Evolutionary conservation across 306 rosid species (phyloP).

Genomic region (Vicia sativa): DNA sequence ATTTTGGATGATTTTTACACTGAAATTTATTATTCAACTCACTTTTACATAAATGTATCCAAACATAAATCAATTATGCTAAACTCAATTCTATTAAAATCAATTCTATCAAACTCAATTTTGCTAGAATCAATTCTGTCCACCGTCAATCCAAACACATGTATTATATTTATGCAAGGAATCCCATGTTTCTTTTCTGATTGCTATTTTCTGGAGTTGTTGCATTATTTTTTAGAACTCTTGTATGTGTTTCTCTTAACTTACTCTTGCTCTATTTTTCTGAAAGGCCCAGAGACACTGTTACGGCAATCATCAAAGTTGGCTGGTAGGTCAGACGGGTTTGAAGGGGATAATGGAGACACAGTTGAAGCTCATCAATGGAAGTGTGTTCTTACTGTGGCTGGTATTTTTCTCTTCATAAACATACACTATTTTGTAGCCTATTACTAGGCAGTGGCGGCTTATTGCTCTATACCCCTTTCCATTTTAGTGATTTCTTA

Average conservation of each 20-base stretch:
- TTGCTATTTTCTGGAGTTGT: constrained; percentile 13
- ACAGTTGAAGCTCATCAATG: constrained; percentile 83
- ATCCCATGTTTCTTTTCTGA: constrained; percentile 29
- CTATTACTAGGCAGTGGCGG: constrained; percentile 17
- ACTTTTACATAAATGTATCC: too few species aligned
- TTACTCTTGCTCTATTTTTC: constrained; percentile 26
- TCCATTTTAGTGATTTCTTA: constrained; percentile 27
- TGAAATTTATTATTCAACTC: too few species aligned
- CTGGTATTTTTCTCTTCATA: constrained; percentile 60
- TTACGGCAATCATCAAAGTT: constrained; percentile 71
- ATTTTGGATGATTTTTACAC: too few species aligned
- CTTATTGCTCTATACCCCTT: constrained; percentile 26
- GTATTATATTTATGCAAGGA: constrained; percentile 34
- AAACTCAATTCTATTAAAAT: too few species aligned
- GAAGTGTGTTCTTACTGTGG: constrained; percentile 77
- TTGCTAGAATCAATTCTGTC: too few species aligned
- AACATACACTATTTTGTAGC: constrained; percentile 29
- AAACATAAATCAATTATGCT: too few species aligned
- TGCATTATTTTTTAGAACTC: constrained; percentile 9
- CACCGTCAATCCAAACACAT: too few species aligned
- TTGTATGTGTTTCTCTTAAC: constrained; percentile 1
- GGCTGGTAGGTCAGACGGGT: constrained; percentile 58
- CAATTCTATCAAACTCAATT: too few species aligned
- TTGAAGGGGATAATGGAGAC: constrained; percentile 72
- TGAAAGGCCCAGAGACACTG: constrained; percentile 83